A percentile compares a stretch with the other conserved stretches of the same genome.
phyloP scores from a whole-genome alignment of 768 basidiomycete genomes.

The Tulasnella sp. region DNA sequence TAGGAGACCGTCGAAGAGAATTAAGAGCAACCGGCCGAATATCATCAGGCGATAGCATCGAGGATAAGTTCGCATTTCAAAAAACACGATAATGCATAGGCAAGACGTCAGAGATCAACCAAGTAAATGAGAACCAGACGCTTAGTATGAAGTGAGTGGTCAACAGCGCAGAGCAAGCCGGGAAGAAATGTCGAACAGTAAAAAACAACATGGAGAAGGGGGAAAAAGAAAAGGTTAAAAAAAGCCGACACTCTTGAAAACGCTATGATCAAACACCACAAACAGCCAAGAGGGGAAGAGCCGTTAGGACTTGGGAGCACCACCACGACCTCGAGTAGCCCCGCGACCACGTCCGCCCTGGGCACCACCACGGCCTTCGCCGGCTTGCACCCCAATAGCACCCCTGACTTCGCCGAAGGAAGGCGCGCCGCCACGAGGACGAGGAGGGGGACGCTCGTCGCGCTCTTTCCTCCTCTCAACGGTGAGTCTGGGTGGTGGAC shows the following conservation, averaged over 20 bases:
- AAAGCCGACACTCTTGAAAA: too few relatives aligned
- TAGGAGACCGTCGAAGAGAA: background rate
- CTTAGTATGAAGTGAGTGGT: background rate
- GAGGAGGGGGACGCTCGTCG: conserved; percentile 59
- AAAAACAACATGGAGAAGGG: background rate
- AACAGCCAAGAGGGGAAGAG: background rate
- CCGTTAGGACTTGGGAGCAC: background rate
- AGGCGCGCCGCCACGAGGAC: conserved; percentile 57
- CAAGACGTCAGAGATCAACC: background rate
- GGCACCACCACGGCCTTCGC: background rate
- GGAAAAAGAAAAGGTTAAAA: background rate
- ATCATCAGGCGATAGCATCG: too few relatives aligned
- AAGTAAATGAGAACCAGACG: background rate
- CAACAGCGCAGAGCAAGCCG: background rate
- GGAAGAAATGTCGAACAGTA: background rate
- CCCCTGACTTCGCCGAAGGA: conserved; percentile 26
- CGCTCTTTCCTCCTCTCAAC: conserved; percentile 92
- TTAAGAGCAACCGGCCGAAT: too few relatives aligned
- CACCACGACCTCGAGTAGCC: conserved; percentile 10
- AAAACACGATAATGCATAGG: background rate
- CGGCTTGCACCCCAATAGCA: background rate
- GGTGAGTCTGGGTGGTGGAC: conserved; percentile 46
- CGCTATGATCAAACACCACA: background rate
- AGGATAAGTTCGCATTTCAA: background rate
- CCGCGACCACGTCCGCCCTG: conserved; percentile 14